Base-by-base conservation (phyloP, 768 basidiomycete species). In the Termitomyces sp. region DNA sequence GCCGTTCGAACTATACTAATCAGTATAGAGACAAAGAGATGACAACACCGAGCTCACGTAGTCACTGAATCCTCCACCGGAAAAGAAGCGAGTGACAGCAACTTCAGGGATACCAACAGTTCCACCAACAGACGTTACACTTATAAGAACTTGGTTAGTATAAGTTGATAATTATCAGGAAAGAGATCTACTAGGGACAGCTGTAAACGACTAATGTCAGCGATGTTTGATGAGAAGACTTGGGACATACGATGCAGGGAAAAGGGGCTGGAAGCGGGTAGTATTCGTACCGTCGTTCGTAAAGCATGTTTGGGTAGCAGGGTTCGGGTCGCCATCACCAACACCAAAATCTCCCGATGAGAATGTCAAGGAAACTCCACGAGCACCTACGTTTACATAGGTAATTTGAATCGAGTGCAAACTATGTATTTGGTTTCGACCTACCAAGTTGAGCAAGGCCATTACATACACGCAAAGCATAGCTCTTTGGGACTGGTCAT, bases 21-120 rank as follows among this genome's bases (percentile, higher is more conserved):
- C 37, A 26, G 8, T 36, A 56, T 62, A 8, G n/a, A 44, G 6
- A 14, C 14, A 12, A 22, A 2, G 16, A n/a, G 27, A 12, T 5
- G 26, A 32, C 16, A 24, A n/a, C 8, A 18, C 18, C 2, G 16
- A 44, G 62, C 76, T 60, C 36, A 87, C 86, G 54, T 81, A 81
- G 60, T 86, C 75, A 67, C 86, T 87, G 73, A 90, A 91, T 18
- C 88, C 87, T 18, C 88, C 87, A 7, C 87, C 85, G 32, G 86
- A 88, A 71, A 86, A 86, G 61, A 72, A 74, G 24, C 70, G 61
- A n/a, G 31, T 49, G 24, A 76, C 78, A 0, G 81, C 83, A 7
- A 74, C 74, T 69, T 90, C 88, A 0, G 85, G 86, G 42, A 80
- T 67, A 42, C 66, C 65, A 0, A 64, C 60, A 8, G 87, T 88